phyloP scores from a whole-genome alignment of 208 protist species.

The Porcisia hertigi region DNA sequence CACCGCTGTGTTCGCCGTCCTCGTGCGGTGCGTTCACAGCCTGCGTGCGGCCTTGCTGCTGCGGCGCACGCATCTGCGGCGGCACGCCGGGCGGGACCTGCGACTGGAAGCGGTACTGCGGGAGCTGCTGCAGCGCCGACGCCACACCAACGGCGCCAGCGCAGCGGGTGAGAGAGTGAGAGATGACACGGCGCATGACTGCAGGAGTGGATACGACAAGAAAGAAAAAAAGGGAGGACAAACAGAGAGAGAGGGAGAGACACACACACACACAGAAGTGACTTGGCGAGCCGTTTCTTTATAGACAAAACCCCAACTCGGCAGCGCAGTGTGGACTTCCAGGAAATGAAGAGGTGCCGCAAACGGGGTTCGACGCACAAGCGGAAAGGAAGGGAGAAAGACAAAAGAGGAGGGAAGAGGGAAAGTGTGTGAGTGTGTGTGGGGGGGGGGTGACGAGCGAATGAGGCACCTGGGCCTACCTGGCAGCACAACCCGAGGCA shows the following conservation, averaged over 20 bases:
- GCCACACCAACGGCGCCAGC: constrained; percentile 9
- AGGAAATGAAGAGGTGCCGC: no score
- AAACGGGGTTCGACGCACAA: neutral
- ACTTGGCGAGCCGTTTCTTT: no score
- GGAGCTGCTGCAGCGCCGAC: constrained; percentile 5
- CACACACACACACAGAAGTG: no score
- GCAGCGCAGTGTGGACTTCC: no score
- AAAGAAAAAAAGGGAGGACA: neutral
- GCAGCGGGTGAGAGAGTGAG: constrained; percentile 19
- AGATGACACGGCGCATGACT: constrained; percentile 31
- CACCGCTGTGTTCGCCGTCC: constrained; percentile 12
- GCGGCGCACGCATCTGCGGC: constrained; percentile 32
- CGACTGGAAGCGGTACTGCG: constrained; percentile 30
- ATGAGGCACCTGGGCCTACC: neutral
- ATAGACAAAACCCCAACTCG: no score
- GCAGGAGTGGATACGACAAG: neutral
- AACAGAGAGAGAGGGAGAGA: neutral
- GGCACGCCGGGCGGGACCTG: constrained; percentile 35
- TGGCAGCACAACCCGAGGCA: neutral
- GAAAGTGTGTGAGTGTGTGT: neutral
- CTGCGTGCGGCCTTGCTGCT: constrained; percentile 6
- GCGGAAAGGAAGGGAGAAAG: neutral
- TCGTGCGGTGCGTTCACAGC: neutral
- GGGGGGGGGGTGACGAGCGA: neutral
- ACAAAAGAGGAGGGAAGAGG: constrained; percentile 4